Evolutionary conservation across 2,329 filamentous ascomycete species (phyloP), one percentile per base, ranked within the genome.

Genomic region (Ceratocystiopsis minuta): DNA sequence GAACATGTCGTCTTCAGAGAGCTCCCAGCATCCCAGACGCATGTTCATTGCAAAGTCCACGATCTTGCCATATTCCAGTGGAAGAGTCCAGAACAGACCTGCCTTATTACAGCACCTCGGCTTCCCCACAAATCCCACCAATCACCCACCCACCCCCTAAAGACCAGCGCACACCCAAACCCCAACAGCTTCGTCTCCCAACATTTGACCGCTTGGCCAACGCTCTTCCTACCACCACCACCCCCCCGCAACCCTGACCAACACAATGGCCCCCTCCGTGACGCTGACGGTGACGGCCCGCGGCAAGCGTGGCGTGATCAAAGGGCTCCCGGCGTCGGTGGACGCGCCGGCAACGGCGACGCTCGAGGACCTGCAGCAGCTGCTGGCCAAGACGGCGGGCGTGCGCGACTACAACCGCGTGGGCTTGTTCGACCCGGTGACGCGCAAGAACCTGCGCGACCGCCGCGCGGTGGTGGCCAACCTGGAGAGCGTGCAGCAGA

Each of bases 371-470:
- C 63, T 72, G 49, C 78, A 79, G 62, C 58, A 59, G 35, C 51
- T 60, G 35, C 60, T 79, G 42, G 72, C 75, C 33, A 63, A 64
- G 49, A 57, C 63, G 48, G 57, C 64, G 15, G 63, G 63, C 37
- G 61, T 75, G 38, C 56, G 58, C 45, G 74, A 78, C 56, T 64
- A 63, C 54, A 75, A 78, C 58, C 71, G 73, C 43, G 63, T 79
- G 46, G 75, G 75, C 28, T 60, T 79, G 44, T 76, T 69, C 52
- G 70, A 78, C 49, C 68, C 75, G 0, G 57, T 62, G 34, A 72
- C 68, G 46, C 73, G 69, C 58, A 75, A 74, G 65, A 74, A 69
- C 16, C 55, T 78, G 50, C 78, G 76, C 60, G 66, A 79, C 58
- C 68, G 72, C 49, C 68, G 65, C 52, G 71, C 72, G 16, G 57